A percentile compares a stretch with the other conserved stretches of the same genome.
Evolutionary conservation across 1,284 basidiomycete species (phyloP).

Genomic region (Ganoderma lucidum): DNA sequence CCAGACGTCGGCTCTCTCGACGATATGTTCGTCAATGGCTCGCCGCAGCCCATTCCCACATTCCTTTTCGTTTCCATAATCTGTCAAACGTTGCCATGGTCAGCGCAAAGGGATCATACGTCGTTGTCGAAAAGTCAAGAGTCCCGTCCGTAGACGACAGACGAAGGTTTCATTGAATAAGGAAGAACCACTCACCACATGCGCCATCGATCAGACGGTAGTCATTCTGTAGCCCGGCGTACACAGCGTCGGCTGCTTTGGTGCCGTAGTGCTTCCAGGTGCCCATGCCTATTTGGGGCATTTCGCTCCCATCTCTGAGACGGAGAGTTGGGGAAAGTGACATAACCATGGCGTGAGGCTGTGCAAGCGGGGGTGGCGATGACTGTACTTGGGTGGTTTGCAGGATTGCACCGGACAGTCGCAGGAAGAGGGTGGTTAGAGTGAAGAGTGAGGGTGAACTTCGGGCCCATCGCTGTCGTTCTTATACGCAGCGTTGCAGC

Average conservation of each 20-base stretch:
- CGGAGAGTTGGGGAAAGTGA: constrained; percentile 19
- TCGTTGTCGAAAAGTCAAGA: too few relatives aligned
- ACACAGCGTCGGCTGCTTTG: constrained; percentile 43
- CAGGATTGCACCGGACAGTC: neutral
- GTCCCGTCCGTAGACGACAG: too few relatives aligned
- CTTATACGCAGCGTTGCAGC: neutral
- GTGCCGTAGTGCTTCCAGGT: constrained; percentile 39
- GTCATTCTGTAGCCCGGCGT: constrained; percentile 51
- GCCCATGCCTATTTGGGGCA: constrained; percentile 39
- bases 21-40: constrained; percentile 48
- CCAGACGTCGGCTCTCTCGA: constrained; percentile 50
- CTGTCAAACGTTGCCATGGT: constrained; percentile 19
- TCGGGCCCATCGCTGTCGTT: neutral
- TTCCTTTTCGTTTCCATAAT: constrained; percentile 51
- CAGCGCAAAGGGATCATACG: neutral
- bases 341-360: constrained; percentile 12
- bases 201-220: constrained; percentile 52
- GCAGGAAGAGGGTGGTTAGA: neutral
- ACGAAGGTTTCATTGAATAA: neutral
- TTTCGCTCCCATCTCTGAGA: constrained; percentile 28
- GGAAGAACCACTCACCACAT: constrained; percentile 30
- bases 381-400: constrained; percentile 1
- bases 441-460: neutral
- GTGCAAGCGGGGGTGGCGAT: neutral
- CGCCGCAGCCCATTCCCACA: constrained; percentile 47